These are phyloP conservation scores for Elymus sibiricus DNA, from an alignment of 176 grass and related monocot species.

Conservation along the genomic window DNA sequence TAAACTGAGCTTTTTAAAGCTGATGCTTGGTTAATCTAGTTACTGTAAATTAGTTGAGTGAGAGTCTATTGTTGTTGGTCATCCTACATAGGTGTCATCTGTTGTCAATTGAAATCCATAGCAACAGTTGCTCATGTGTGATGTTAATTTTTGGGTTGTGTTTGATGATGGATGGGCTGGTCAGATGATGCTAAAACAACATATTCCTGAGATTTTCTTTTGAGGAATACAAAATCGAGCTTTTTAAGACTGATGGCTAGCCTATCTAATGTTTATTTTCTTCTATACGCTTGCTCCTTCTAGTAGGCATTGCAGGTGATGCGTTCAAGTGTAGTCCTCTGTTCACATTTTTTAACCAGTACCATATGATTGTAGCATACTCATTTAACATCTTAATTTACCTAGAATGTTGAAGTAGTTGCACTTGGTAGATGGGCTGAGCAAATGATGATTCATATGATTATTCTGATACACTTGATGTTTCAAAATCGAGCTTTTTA, in stretches of 20 bases:
- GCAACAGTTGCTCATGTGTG: background rate
- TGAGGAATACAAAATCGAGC: constrained; percentile 41
- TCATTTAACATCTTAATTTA: background rate
- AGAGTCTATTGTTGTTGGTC: background rate
- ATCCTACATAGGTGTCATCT: background rate
- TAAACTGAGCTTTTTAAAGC: constrained; percentile 70
- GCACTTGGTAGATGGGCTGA: background rate
- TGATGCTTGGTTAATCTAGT: background rate
- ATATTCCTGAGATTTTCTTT: constrained; percentile 26
- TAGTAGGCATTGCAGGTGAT: too few relatives aligned
- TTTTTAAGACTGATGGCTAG: constrained; percentile 56
- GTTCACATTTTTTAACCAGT: too few relatives aligned
- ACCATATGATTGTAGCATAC: too few relatives aligned
- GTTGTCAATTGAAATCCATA: too few relatives aligned
- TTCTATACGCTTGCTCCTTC: background rate
- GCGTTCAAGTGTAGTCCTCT: too few relatives aligned
- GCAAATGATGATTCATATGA: constrained; percentile 36
- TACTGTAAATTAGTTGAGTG: background rate
- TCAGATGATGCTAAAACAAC: constrained; percentile 36
- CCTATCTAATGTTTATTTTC: background rate
- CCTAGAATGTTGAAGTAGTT: too few relatives aligned
- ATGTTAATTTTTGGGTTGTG: background rate
- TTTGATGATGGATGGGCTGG: constrained; percentile 17
- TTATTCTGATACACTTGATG: constrained; percentile 37
- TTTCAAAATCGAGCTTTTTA: constrained; percentile 52